Evolutionary conservation across 2,329 filamentous ascomycete genomes (phyloP), one percentile per base, ranked within the genome.

Genomic region (Cadophora gregata): DNA sequence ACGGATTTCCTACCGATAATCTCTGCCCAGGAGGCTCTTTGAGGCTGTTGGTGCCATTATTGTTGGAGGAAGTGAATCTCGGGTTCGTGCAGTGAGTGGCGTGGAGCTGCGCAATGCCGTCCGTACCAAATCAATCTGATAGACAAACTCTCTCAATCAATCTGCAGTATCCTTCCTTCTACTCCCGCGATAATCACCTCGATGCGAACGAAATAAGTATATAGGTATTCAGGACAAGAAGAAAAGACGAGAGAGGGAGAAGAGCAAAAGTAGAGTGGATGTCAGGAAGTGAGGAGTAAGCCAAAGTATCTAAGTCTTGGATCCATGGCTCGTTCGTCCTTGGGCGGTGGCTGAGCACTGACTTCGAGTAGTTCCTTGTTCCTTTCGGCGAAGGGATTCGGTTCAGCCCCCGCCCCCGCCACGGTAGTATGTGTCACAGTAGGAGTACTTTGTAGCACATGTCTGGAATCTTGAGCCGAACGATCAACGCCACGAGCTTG

Each of bases 291-390:
- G 48, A 25, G 48, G 25, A 29, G 48, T 19, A 51, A 51, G 48
- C 29, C 48, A 25, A 51, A 38, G 31, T 33, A 10, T 33, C 31
- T 33, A 9, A n/a, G 24, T 42, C 33, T 45, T 25, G 55, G 21
- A 19, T 9, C n/a, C n/a, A n/a, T n/a, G n/a, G n/a, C n/a, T n/a
- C n/a, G 55, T 12, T 27, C 10, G 27, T 4, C 27, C 36, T 59
- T 42, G 55, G 55, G 36, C 21, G 55, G 55, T 59, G 55, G 55
- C 55, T 59, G 55, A 59, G 36, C 36, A 38, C 3, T 7, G 36
- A 38, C 9, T n/a, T 38, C 36, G 36, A 38, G 31, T 56, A n/a
- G n/a, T 56, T 56, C 29, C 55, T 59, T 59, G 36, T 59, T 59
- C n/a, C n/a, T n/a, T n/a, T n/a, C 31, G 33, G 31, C 51, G 51